These are phyloP conservation scores for Aspergillus tamarii DNA, from an alignment of 2,329 filamentous ascomycete species.

Conservation along the genomic window DNA sequence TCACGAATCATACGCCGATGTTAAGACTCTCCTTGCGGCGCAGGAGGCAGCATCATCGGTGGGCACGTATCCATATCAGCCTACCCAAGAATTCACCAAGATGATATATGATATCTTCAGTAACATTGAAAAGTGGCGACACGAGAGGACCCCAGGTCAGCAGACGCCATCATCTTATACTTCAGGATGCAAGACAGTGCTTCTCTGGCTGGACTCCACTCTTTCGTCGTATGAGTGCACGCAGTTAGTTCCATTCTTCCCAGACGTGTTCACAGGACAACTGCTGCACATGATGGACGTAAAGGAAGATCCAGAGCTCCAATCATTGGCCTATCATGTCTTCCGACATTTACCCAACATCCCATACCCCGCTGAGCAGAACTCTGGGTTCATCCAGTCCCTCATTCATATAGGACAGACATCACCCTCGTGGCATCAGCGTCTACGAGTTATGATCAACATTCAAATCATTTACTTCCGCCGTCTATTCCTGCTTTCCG, in stretches of 20 bases:
- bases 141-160: constrained; percentile 80
- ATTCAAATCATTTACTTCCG: constrained; percentile 99
- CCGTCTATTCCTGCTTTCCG: constrained; percentile 82
- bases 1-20: constrained; percentile 87
- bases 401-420: constrained; percentile 86
- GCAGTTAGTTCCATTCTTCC: constrained; percentile 88
- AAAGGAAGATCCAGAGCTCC: constrained; percentile 95
- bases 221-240: constrained; percentile 92
- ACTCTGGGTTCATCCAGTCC: constrained; percentile 79
- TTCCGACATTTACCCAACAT: constrained; percentile 97
- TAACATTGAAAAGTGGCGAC: constrained; percentile 83
- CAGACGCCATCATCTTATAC: constrained; percentile 95
- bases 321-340: constrained; percentile 92
- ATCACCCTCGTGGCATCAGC: constrained; percentile 91
- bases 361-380: constrained; percentile 84
- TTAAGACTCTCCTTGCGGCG: constrained; percentile 71
- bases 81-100: constrained; percentile 71
- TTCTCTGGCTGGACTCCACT: constrained; percentile 92
- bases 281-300: constrained; percentile 99
- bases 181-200: constrained; percentile 90
- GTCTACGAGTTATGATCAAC: constrained; percentile 90
- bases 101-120: constrained; percentile 76
- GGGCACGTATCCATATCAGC: constrained; percentile 80
- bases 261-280: constrained; percentile 84
- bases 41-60: constrained; percentile 82